A percentile compares a stretch with the other conserved stretches of the same genome.
Conservation (phyloP, 257 asterid genomes). For the Lantana camara region DNA sequence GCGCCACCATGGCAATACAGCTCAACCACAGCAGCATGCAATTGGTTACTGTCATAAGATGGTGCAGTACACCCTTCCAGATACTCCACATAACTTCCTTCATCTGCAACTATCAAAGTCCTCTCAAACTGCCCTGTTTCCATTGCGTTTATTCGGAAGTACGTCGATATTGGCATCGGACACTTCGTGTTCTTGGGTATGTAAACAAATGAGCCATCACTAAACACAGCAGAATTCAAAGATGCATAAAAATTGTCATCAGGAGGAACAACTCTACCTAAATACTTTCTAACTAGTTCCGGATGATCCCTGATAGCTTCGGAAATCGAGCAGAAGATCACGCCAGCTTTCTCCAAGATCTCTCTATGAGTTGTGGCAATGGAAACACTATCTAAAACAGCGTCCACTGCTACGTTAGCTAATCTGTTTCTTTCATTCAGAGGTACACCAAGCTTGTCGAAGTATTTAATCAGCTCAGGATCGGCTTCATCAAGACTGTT, state of each 20-base stretch:
- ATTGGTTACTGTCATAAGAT: slow-evolving; percentile 81
- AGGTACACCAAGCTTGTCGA: slow-evolving; percentile 86
- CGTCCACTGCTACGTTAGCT: slow-evolving; percentile 97
- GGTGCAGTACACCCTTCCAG: slow-evolving; percentile 99
- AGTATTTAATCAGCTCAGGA: slow-evolving; percentile 79
- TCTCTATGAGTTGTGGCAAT: slow-evolving; percentile 91
- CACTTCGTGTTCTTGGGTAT: slow-evolving; percentile 82
- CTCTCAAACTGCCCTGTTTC: slow-evolving; percentile 99
- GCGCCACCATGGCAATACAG: slow-evolving; percentile 78
- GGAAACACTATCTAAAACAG: slow-evolving; percentile 88
- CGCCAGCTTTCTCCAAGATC: slow-evolving; percentile 82
- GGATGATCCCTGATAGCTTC: slow-evolving; percentile 91
- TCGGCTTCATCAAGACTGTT: slow-evolving; percentile 90
- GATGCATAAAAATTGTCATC: slow-evolving; percentile 89
- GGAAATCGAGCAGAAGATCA: slow-evolving; percentile 90
- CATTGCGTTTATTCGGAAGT: slow-evolving; percentile 92
- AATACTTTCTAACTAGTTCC: slow-evolving; percentile 67
- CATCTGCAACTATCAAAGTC: slow-evolving; percentile 89
- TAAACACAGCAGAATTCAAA: slow-evolving; percentile 86
- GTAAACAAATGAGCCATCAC: slow-evolving; percentile 97
- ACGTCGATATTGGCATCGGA: slow-evolving; percentile 95
- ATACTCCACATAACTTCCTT: slow-evolving; percentile 90
- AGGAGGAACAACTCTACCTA: slow-evolving; percentile 84
- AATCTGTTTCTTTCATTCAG: slow-evolving; percentile 80
- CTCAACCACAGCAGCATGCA: slow-evolving; percentile 97